These are phyloP conservation scores for Gnaphalium uliginosum DNA, from an alignment of 129 eudicot genomes.

Conservation along the genomic window DNA sequence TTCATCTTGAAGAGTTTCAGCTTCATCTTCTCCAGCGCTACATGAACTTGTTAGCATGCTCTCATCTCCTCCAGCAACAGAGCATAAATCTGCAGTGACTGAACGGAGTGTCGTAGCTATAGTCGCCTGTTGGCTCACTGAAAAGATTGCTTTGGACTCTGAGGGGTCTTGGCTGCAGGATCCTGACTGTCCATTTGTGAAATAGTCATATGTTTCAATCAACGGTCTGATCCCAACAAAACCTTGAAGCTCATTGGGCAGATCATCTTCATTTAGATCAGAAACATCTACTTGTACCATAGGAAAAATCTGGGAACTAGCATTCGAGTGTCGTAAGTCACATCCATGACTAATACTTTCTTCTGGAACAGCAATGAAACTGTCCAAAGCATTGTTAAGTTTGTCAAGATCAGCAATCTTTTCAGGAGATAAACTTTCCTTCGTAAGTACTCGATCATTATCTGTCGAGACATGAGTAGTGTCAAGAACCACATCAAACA, in stretches of 20 bases:
- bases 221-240: constrained; percentile 17
- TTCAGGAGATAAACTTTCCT: constrained; percentile 9
- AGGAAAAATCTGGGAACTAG: constrained; percentile 21
- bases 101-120: not conserved
- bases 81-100: constrained; percentile 20
- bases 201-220: constrained; percentile 16
- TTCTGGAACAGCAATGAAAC: constrained; percentile 28
- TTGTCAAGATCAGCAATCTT: constrained; percentile 12
- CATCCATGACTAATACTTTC: constrained; percentile 7
- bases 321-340: constrained; percentile 11
- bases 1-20: constrained; percentile 26
- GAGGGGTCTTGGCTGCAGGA: not conserved
- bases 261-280: not conserved
- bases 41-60: constrained; percentile 23
- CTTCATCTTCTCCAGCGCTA: constrained; percentile 19
- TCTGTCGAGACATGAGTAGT: not conserved
- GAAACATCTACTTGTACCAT: constrained; percentile 20
- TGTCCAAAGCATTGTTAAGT: not conserved
- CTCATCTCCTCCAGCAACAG: constrained; percentile 20
- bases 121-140: constrained; percentile 21
- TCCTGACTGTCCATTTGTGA: constrained; percentile 11
- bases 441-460: constrained; percentile 18
- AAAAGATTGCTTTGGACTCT: constrained; percentile 6
- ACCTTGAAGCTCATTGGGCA: constrained; percentile 33
- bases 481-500: not conserved